Evolutionary conservation across 495 filamentous ascomycete genomes (phyloP).

Genomic region (Barbatosphaeria neglecta): DNA sequence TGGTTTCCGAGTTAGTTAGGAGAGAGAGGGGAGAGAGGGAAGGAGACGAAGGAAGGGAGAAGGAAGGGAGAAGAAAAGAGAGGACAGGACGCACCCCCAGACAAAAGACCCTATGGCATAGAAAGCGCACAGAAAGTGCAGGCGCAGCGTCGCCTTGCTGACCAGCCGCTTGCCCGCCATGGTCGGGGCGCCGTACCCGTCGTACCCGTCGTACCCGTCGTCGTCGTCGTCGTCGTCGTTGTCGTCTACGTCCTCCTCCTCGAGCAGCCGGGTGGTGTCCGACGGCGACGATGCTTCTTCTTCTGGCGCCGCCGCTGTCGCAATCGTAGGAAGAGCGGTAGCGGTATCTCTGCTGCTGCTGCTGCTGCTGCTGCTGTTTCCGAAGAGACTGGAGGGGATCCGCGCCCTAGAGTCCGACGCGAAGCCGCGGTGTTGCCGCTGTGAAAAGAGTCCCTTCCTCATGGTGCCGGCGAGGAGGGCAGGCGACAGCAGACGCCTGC

Average conservation of each 20-base stretch:
- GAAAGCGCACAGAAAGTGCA: conserved; percentile 37
- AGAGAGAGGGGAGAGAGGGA: not conserved
- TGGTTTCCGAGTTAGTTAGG: not conserved
- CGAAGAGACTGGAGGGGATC: too few species aligned
- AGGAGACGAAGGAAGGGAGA: not conserved
- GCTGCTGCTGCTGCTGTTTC: too few species aligned
- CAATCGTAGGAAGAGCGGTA: too few species aligned
- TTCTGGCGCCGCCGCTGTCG: too few species aligned
- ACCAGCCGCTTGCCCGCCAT: conserved; percentile 4
- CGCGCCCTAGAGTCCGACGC: too few species aligned
- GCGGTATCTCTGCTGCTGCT: too few species aligned
- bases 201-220: not conserved
- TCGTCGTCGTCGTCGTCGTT: not conserved
- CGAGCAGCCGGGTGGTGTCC: too few species aligned
- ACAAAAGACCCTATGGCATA: conserved; percentile 45
- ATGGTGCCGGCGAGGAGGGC: too few species aligned
- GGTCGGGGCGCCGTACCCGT: not conserved
- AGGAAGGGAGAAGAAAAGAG: not conserved
- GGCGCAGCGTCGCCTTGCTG: conserved; percentile 28
- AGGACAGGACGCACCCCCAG: conserved; percentile 39
- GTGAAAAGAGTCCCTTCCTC: too few species aligned
- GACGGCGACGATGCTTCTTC: too few species aligned
- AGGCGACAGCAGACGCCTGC: too few species aligned
- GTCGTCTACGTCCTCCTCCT: not conserved
- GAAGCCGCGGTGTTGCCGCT: too few species aligned